Evolutionary conservation across 768 basidiomycete species (phyloP), one percentile per base, ranked within the genome.

Genomic region (Kwoniella botswanensis): DNA sequence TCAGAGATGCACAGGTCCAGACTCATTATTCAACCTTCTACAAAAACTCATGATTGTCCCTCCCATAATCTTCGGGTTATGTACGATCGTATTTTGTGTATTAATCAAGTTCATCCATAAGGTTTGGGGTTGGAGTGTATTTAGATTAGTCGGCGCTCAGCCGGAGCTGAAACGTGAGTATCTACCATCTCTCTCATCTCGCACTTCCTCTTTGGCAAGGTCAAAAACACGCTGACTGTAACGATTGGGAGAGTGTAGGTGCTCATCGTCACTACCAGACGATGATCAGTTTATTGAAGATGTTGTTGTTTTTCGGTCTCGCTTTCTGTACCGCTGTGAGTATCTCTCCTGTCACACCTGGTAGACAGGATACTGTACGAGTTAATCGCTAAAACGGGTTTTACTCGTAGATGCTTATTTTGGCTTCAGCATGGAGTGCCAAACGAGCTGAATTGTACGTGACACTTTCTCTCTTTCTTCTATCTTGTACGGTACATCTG

Each of bases 321-420:
- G 71, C 76, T 7, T 79, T 77, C 59, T 79, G 78, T 58, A 59
- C 74, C 1, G 76, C 78, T 12, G 78, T 77, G 61, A 76, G 78
- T 65, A 35, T 35, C 17, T 6, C 41, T 17, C 59, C 17, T 35
- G 1, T 22, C 41, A 15, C 43, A 59, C 24, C 4, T n/a, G 43
- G 26, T 41, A 6, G 35, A 17, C 24, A 54, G 46, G 10, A 11
- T 59, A 11, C 21, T 58, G 41, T 13, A n/a, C 13, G 46, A 70
- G 64, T 65, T 54, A 13, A 2, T 29, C 15, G 5, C 24, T 46
- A 35, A 62, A 6, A 7, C 35, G 4, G 35, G 35, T 15, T 26
- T 6, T 15, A 21, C 26, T 12, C 43, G 13, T 55, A 65, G 63
- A 65, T 65, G 63, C 63, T 77, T 13, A 74, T 79, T 63, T 74